A percentile compares a stretch with the other conserved stretches of the same genome.
phyloP scores from a whole-genome alignment of 371 early-diverging fungal genomes.

The Phascolomyces articulosus region DNA sequence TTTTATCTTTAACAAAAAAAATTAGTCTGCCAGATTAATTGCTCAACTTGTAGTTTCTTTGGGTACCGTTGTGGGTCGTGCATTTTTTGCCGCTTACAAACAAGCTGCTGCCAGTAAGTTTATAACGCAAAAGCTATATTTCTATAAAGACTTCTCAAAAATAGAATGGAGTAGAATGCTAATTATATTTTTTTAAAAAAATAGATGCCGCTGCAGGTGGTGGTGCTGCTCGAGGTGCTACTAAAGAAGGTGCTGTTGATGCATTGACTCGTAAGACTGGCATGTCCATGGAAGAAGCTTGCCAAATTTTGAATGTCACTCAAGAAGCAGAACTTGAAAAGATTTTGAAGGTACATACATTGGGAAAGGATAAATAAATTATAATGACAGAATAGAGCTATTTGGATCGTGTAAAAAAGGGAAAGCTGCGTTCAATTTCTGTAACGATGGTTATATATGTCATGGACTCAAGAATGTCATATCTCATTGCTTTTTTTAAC shows the following conservation, averaged over 20 bases:
- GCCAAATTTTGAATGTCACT: conserved; percentile 89
- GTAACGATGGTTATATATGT: too few species aligned
- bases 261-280: conserved; percentile 82
- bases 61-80: conserved; percentile 87
- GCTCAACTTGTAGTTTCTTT: conserved; percentile 88
- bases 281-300: conserved; percentile 91
- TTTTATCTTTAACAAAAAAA: not conserved
- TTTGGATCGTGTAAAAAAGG: too few species aligned
- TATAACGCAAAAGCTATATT: not conserved
- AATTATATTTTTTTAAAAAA: not conserved
- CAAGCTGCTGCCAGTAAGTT: conserved; percentile 89
- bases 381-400: too few species aligned
- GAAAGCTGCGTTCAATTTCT: too few species aligned
- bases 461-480: too few species aligned
- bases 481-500: too few species aligned
- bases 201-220: conserved; percentile 69
- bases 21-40: conserved; percentile 70
- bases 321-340: conserved; percentile 74
- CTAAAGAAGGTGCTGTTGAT: conserved; percentile 66
- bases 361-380: not conserved
- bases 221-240: conserved; percentile 46
- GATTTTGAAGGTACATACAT: conserved; percentile 62
- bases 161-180: too few species aligned
- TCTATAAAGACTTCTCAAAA: not conserved
- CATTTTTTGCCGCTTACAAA: conserved; percentile 93